Base-by-base conservation (phyloP, 371 early-diverging fungal genomes). In the Mortierella sp. region DNA sequence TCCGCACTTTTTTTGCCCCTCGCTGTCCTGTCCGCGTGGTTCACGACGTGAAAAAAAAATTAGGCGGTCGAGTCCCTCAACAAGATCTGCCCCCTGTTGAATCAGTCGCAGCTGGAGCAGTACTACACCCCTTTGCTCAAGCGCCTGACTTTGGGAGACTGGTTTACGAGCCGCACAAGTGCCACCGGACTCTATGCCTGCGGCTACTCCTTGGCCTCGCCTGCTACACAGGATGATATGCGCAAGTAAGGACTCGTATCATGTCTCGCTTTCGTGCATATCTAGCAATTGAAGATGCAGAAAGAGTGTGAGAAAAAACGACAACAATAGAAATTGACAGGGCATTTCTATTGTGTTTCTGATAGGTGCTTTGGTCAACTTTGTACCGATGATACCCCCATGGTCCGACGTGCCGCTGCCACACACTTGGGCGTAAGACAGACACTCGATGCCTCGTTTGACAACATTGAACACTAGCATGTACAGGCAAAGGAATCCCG, bases 121-220 rank as follows among this genome's bases (percentile, higher is more conserved):
- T 91, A 92, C 79, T 95, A 94, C 85, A 90, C 97, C 31, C 98
- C 98, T 37, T 92, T 98, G 80, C 83, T 99, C 45, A 96, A 95
- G 82, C 92, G 99, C 39, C 91, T 99, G 61, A 92, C 95, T 29
- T 86, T 89, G 64, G 98, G 98, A 55, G 98, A 97, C 85, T 99
- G 99, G 99, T 99, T 99, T 80, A 98, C 99, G 19, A 96, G 94
- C 83, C 94, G 98, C 73, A 94, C 96, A 16, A 95, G 96, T 78
- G 97, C 98, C 24, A 93, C 96, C 64, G 97, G 97, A 13, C 90
- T 98, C 47, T 98, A 96, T 86, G 95, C 97, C 34, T 90, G 93
- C 0, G 92, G 91, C 14, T 98, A 98, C 82, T 77, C 90, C 44
- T 87, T 92, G 74, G 92, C 92, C 68, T 88, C 90, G 24, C 88